These are phyloP conservation scores for Mortierella sp. DNA, from an alignment of 371 early-diverging fungal species.

Conservation along the genomic window DNA sequence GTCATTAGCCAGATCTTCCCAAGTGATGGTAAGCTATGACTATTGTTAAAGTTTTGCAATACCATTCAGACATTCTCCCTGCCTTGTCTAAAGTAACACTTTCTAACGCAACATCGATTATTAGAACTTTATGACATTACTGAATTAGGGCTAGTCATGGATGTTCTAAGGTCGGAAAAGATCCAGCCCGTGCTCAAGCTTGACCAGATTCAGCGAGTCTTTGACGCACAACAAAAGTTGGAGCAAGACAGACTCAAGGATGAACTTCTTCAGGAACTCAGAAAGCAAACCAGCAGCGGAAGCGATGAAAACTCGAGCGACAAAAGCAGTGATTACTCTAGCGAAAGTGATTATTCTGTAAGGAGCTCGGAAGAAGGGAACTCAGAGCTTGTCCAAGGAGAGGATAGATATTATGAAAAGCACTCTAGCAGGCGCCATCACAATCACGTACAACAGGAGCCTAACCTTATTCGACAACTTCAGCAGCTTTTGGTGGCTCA, in stretches of 20 bases:
- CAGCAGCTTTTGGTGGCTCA: conserved; percentile 66
- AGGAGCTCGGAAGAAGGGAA: neutral
- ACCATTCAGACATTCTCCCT: no score
- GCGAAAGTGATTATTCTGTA: conserved; percentile 22
- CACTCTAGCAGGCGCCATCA: neutral
- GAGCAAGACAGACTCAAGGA: conserved; percentile 25
- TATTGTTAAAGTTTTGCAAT: neutral
- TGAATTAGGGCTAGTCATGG: conserved; percentile 45
- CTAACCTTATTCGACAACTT: conserved; percentile 59
- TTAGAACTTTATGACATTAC: conserved; percentile 52
- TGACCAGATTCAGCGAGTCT: conserved; percentile 57
- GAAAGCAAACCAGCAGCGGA: neutral
- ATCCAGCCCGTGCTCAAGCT: conserved; percentile 61
- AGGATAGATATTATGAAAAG: neutral
- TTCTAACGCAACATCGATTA: neutral
- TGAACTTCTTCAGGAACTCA: conserved; percentile 7
- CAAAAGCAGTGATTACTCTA: conserved; percentile 12
- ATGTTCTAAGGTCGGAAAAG: conserved; percentile 59
- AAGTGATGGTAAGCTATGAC: conserved; percentile 27
- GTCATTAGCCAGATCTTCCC: conserved; percentile 47
- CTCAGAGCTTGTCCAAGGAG: neutral
- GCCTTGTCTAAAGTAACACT: neutral
- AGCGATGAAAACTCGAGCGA: conserved; percentile 2
- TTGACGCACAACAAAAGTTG: conserved; percentile 33
- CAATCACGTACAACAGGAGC: neutral